Evolutionary conservation across 129 eudicot species (phyloP).

Genomic region (Flaveria sonorensis): DNA sequence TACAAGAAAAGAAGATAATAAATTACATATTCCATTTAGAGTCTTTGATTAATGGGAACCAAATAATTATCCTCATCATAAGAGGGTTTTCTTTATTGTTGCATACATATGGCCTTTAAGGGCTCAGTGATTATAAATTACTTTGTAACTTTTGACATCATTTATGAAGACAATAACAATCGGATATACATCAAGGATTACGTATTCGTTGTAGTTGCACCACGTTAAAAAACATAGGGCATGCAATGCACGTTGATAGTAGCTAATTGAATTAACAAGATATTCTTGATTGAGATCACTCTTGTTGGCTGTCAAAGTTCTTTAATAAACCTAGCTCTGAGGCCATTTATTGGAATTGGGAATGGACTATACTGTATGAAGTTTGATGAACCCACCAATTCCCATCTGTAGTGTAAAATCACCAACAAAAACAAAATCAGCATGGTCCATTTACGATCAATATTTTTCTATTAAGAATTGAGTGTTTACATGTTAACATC

Average conservation of each 20-base stretch:
- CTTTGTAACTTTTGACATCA: conserved; percentile 23
- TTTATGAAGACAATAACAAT: conserved; percentile 1
- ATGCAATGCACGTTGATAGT: background rate
- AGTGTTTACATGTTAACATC: conserved; percentile 7
- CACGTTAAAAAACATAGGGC: conserved; percentile 28
- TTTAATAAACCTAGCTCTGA: conserved; percentile 56
- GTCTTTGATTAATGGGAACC: conserved; percentile 14
- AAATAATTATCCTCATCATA: conserved; percentile 7
- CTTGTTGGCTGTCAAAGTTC: conserved; percentile 30
- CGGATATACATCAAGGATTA: conserved; percentile 21
- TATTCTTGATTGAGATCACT: conserved; percentile 12
- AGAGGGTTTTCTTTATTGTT: conserved; percentile 5
- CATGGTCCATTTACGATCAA: conserved; percentile 10
- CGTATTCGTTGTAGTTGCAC: conserved; percentile 21
- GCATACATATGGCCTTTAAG: conserved; percentile 24
- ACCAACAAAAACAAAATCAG: conserved; percentile 16
- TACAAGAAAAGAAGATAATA: background rate
- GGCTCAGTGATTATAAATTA: conserved; percentile 9
- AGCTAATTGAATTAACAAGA: background rate
- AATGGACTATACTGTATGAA: conserved; percentile 63
- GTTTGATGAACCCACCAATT: conserved; percentile 53
- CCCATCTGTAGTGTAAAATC: conserved; percentile 56
- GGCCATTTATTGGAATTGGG: conserved; percentile 73
- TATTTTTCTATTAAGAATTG: background rate
- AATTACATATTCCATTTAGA: background rate